A percentile compares a stretch with the other conserved stretches of the same genome.
Evolutionary conservation across 2,329 filamentous ascomycete genomes (phyloP).

Genomic region (Curvularia eragrostidis): DNA sequence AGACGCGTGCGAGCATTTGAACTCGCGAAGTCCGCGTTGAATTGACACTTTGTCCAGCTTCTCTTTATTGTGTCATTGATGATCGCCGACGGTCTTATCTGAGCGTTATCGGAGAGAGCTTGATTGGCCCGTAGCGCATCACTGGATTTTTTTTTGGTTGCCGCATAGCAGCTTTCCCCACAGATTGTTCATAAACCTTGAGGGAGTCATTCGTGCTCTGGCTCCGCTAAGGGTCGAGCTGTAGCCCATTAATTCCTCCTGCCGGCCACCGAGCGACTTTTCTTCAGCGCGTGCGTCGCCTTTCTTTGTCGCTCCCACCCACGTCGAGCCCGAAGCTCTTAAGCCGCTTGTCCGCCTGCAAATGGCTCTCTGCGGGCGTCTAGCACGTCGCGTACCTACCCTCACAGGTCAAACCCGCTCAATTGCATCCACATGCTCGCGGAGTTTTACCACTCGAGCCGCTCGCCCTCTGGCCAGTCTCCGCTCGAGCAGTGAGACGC

Average conservation of each 20-base stretch:
- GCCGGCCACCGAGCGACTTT: constrained; percentile 27
- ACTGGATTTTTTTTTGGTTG: constrained; percentile 43
- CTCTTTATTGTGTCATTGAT: constrained; percentile 5
- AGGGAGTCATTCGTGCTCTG: constrained; percentile 38
- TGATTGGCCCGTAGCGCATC: constrained; percentile 36
- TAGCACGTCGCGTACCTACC: constrained; percentile 51
- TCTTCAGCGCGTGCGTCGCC: constrained; percentile 28
- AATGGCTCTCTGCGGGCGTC: constrained; percentile 53
- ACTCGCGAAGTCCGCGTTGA: neutral
- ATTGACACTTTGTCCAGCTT: constrained; percentile 2
- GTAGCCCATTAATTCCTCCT: constrained; percentile 39
- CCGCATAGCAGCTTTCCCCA: constrained; percentile 43
- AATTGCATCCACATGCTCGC: constrained; percentile 35
- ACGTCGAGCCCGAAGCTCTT: constrained; percentile 43
- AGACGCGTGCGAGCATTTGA: neutral
- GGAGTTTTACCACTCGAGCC: constrained; percentile 44
- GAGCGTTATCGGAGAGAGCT: constrained; percentile 40
- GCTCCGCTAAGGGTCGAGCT: constrained; percentile 40
- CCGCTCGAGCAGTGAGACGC: constrained; percentile 41
- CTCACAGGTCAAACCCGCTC: constrained; percentile 44
- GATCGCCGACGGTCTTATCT: constrained; percentile 37
- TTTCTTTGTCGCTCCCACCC: constrained; percentile 18
- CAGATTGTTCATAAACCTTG: constrained; percentile 37
- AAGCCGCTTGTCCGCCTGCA: constrained; percentile 41
- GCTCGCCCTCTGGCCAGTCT: constrained; percentile 43